Evolutionary conservation across 192 early-diverging fungal species (phyloP), one percentile per base, ranked within the genome.

Genomic region (Entophlyctis luteolus): DNA sequence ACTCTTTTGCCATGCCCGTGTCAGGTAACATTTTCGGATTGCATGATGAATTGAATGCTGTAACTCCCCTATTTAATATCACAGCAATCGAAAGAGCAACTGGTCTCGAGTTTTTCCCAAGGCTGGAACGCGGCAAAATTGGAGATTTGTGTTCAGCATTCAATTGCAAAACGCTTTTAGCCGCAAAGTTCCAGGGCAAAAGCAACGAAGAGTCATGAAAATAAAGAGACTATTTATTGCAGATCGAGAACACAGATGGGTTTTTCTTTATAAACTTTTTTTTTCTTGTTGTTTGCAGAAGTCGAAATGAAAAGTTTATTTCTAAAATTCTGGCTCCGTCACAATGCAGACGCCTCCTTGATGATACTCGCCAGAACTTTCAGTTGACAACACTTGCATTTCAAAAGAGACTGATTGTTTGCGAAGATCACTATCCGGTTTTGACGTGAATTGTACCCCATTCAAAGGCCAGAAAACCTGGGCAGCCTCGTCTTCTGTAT

Each of bases 1-100:
- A 79, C 3, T 70, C 71, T 2, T 94, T 90, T 79, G 72, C 77
- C 31, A 80, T 91, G 8, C 90, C 91, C 14, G 32, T 94, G 6
- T 90, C 93, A 66, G 81, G 83, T 25, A 71, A 93, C 29, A 87
- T 86, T 14, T 75, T 91, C 42, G 80, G 75, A 47, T 90, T 89
- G 81, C 90, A 89, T 74, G 82, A 86, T 66, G 80, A 78, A 65
- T 58, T 84, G 28, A 76, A 83, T 38, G 69, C 74, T 34, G 77
- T 54, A n/a, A 68, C 50, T 72, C 49, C 46, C 31, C 45, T 54
- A 42, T 28, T 55, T 35, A 16, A 20, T 33, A 25, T 4, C 0
- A 1, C 49, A 76, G 77, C 77, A 48, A 75, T 77, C 63, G 80
- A 78, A 70, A 70, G 71, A 48, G 72, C 77, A 29, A 68, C 75